Evolutionary conservation across 2,329 filamentous ascomycete genomes (phyloP), one percentile per base, ranked within the genome.

Genomic region (Triangularia setosa): DNA sequence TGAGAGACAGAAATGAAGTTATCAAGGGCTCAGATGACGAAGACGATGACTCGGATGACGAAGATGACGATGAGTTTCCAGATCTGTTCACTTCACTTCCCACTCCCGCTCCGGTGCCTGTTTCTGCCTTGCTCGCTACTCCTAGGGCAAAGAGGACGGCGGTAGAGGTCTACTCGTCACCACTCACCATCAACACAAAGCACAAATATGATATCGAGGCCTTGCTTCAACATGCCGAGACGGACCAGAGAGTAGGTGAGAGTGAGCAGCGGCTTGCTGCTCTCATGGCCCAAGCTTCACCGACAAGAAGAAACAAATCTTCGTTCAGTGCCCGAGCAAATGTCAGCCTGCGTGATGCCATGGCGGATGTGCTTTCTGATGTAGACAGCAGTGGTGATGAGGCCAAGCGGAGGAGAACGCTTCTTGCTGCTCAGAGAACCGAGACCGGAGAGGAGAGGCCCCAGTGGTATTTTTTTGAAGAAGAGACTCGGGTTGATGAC

Each of bases 1-100:
- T 63, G 8, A 68, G 77, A 58, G 77, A 80, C 64, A 79, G 85
- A 73, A 79, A 86, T 70, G 76, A 85, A 12, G 78, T 89, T 62
- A 90, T 93, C 48, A 82, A 82, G 55, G 88, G 85, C 61, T 93
- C 91, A 0, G 91, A 93, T 71, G 89, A 90, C 9, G 89, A 90
- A n/a, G 84, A 84, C 18, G 83, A 82, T 18, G 84, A 86, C 25
- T 83, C 84, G 58, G 89, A 88, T 0, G 79, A 84, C 64, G 79
- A 77, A 1, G 71, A 86, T 21, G 82, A 83, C 64, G 81, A 83
- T 27, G 40, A 18, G 7, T 79, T 89, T 14, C 81, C 83, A 4
- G 80, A 83, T 53, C 74, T 89, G 1, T 72, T 83, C 16, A 69
- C 64, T 9, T 56, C 44, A 63, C 67, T 3, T 33, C 24, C 8